Evolutionary conservation across 1,284 basidiomycete species (phyloP).

Genomic region (Puccinia coronata): DNA sequence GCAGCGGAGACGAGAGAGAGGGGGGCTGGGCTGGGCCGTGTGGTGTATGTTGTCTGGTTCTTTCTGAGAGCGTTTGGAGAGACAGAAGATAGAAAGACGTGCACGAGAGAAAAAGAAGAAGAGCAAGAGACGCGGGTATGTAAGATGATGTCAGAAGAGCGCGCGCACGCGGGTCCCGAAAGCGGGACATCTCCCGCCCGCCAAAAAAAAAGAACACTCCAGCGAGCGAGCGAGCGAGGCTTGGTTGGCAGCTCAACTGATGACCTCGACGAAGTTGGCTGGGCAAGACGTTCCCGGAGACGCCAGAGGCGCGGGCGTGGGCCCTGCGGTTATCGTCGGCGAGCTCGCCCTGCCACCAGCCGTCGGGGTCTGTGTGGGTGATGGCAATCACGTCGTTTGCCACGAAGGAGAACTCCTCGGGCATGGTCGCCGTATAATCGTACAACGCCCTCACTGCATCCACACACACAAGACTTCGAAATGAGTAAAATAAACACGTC

Average conservation of each 20-base stretch:
- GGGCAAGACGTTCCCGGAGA: slow-evolving; percentile 82
- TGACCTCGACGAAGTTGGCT: slow-evolving; percentile 71
- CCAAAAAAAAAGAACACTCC: background rate
- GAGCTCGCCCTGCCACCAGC: slow-evolving; percentile 84
- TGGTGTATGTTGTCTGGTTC: no score
- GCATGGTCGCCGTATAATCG: slow-evolving; percentile 81
- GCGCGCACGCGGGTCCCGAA: no score
- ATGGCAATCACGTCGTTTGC: slow-evolving; percentile 88
- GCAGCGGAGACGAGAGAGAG: no score
- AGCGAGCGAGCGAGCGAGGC: background rate
- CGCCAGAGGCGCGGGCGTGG: slow-evolving; percentile 58
- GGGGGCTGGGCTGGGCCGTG: no score
- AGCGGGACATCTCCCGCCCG: background rate
- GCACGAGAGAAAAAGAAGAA: background rate
- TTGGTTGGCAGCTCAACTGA: background rate
- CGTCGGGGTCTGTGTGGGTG: slow-evolving; percentile 84
- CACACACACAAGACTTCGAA: background rate
- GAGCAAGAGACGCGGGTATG: background rate
- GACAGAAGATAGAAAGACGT: background rate
- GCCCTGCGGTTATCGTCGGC: slow-evolving; percentile 67
- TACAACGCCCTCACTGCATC: slow-evolving; percentile 81
- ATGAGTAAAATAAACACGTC: slow-evolving; percentile 40
- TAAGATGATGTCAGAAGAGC: no score
- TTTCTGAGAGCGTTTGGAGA: no score
- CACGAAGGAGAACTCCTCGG: slow-evolving; percentile 84